Conservation (phyloP, 1,284 basidiomycete genomes). For the Tilletia setariae region DNA sequence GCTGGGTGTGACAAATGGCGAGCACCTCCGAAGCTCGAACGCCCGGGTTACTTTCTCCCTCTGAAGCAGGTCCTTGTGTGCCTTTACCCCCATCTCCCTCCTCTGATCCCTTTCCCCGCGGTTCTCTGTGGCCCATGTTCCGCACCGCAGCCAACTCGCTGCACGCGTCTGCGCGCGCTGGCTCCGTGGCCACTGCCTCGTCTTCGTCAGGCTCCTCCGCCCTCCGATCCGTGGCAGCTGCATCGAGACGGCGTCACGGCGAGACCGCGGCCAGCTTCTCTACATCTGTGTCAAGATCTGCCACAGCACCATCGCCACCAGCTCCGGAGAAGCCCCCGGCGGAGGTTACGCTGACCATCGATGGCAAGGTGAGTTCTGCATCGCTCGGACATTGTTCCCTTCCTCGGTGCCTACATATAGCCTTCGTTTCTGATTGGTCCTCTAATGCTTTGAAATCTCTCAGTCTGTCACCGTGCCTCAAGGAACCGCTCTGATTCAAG, state of each 20-base stretch:
- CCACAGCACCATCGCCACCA: slow-evolving; percentile 6
- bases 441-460: neutral
- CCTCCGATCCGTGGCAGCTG: too few relatives aligned
- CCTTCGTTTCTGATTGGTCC: too few relatives aligned
- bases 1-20: too few relatives aligned
- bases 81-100: too few relatives aligned
- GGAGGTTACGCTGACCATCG: slow-evolving; percentile 50
- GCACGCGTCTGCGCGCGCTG: neutral
- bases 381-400: too few relatives aligned
- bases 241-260: too few relatives aligned
- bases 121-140: neutral
- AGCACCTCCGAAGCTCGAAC: too few relatives aligned
- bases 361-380: slow-evolving; percentile 40
- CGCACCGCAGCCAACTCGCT: neutral
- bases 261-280: slow-evolving; percentile 1
- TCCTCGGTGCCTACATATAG: too few relatives aligned
- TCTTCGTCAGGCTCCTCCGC: too few relatives aligned
- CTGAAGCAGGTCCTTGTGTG: too few relatives aligned
- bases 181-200: neutral
- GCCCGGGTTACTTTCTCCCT: too few relatives aligned
- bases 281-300: neutral
- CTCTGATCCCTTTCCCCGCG: too few relatives aligned
- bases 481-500: slow-evolving; percentile 75
- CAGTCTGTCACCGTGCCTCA: neutral
- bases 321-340: slow-evolving; percentile 9